A percentile compares a stretch with the other conserved stretches of the same genome.
phyloP scores from a whole-genome alignment of 139 green algal species.

The Chlorella ohadii region DNA sequence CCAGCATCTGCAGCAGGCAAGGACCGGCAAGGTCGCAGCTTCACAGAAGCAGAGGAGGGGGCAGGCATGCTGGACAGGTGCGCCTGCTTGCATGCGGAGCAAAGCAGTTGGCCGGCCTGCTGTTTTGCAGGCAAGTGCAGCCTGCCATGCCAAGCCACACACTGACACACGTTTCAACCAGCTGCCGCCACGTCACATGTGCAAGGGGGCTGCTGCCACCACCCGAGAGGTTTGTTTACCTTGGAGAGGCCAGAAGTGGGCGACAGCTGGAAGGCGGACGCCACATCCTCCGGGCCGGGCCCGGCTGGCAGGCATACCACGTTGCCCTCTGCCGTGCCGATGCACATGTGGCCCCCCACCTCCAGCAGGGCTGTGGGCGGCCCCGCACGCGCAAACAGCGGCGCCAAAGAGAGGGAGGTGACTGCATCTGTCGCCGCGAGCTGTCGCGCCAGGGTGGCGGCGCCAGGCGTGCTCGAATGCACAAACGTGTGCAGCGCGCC shows the following conservation, averaged over 20 bases:
- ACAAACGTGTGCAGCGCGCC: conserved; percentile 28
- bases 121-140: too few relatives aligned
- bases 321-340: conserved; percentile 28
- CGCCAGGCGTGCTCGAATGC: not conserved
- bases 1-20: conserved; percentile 16
- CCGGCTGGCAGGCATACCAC: conserved; percentile 27
- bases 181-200: too few relatives aligned
- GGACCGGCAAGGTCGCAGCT: too few relatives aligned
- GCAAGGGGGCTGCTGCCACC: too few relatives aligned
- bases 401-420: conserved; percentile 2
- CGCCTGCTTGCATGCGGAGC: too few relatives aligned
- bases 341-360: conserved; percentile 9
- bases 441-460: not conserved
- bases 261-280: conserved; percentile 11
- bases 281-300: not conserved
- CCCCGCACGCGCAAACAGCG: not conserved
- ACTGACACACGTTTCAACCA: too few relatives aligned
- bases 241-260: not conserved
- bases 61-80: too few relatives aligned
- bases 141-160: too few relatives aligned
- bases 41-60: too few relatives aligned
- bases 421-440: not conserved
- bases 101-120: too few relatives aligned
- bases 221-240: not conserved
- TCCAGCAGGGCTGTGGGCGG: conserved; percentile 24